Conservation (phyloP, 768 basidiomycete genomes). For the Galerina marginata region DNA sequence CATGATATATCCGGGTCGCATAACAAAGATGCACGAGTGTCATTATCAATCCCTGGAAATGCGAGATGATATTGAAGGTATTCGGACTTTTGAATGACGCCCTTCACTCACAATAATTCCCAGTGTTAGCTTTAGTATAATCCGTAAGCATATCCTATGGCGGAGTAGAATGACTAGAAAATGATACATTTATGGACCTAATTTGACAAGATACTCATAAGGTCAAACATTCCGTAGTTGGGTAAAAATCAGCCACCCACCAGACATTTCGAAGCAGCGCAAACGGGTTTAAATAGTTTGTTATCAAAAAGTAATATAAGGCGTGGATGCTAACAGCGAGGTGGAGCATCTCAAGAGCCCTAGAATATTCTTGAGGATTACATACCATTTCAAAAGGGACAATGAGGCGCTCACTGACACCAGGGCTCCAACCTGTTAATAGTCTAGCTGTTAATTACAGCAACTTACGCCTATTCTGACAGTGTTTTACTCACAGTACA, state of each 20-base stretch:
- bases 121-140: neutral
- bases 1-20: conserved; percentile 20
- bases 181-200: conserved; percentile 9
- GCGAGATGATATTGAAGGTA: neutral
- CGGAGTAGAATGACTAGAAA: neutral
- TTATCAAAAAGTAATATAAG: conserved; percentile 16
- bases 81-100: too few relatives aligned
- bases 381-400: neutral
- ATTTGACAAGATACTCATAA: neutral
- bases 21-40: conserved; percentile 16
- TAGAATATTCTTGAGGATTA: neutral
- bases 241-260: conserved; percentile 1
- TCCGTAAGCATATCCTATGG: neutral
- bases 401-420: neutral
- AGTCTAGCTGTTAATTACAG: too few relatives aligned
- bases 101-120: conserved; percentile 2
- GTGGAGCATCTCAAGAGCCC: conserved; percentile 15
- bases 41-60: conserved; percentile 11
- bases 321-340: conserved; percentile 14
- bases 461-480: neutral
- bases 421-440: conserved; percentile 5
- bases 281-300: too few relatives aligned
- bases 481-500: neutral
- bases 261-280: too few relatives aligned
- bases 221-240: too few relatives aligned